Evolutionary conservation across 257 asterid genomes (phyloP).

Genomic region (Datura wrightii): DNA sequence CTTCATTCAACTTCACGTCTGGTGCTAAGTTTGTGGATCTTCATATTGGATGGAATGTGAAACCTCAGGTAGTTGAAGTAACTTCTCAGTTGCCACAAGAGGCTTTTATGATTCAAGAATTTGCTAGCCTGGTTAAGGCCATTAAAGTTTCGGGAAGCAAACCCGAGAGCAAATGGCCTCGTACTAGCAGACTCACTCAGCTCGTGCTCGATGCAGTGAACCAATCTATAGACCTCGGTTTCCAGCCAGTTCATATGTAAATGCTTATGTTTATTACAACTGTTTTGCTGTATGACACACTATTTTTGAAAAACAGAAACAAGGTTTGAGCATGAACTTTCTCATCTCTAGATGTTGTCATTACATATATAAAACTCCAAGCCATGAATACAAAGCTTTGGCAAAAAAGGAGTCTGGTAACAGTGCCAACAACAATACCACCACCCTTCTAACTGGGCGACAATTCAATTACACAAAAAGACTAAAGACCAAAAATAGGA

Average conservation of each 20-base stretch:
- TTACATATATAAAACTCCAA: slow-evolving; percentile 6
- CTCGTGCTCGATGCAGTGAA: slow-evolving; percentile 72
- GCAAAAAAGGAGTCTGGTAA: neutral
- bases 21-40: slow-evolving; percentile 68
- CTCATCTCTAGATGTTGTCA: slow-evolving; percentile 27
- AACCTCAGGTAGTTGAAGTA: slow-evolving; percentile 57
- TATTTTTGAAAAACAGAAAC: neutral
- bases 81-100: slow-evolving; percentile 64
- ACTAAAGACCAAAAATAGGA: slow-evolving; percentile 27
- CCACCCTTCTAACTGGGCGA: slow-evolving; percentile 16
- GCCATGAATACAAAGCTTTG: slow-evolving; percentile 22
- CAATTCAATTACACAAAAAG: slow-evolving; percentile 22
- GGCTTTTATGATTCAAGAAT: slow-evolving; percentile 67
- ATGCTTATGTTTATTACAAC: neutral
- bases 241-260: slow-evolving; percentile 52
- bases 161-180: slow-evolving; percentile 71
- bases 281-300: neutral
- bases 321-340: slow-evolving; percentile 14
- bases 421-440: neutral
- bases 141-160: slow-evolving; percentile 38
- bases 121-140: slow-evolving; percentile 57
- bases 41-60: slow-evolving; percentile 75
- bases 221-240: slow-evolving; percentile 62
- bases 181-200: slow-evolving; percentile 47
- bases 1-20: slow-evolving; percentile 54